These are phyloP conservation scores for Eurotiales sp. DNA, from an alignment of 2,329 filamentous ascomycete genomes.

Conservation along the genomic window DNA sequence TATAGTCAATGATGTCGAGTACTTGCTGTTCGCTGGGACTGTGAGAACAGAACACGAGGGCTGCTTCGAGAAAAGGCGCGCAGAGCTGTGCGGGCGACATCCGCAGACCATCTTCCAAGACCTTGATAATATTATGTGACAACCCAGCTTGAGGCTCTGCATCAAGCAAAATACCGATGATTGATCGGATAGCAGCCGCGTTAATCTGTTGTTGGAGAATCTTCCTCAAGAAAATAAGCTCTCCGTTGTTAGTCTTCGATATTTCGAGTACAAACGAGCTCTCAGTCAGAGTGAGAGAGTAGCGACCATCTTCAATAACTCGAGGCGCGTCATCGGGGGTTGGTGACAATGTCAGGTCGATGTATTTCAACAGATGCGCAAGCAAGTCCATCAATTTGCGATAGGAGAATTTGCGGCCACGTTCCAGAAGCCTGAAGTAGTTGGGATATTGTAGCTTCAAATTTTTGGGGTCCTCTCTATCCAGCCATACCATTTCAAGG, in stretches of 20 bases:
- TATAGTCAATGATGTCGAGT: slow-evolving; percentile 36
- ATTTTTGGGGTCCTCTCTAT: slow-evolving; percentile 47
- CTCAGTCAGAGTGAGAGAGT: slow-evolving; percentile 33
- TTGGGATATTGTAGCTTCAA: slow-evolving; percentile 52
- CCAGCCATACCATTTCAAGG: slow-evolving; percentile 60
- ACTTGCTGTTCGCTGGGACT: slow-evolving; percentile 36
- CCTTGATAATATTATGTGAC: slow-evolving; percentile 47
- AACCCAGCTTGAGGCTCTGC: slow-evolving; percentile 50
- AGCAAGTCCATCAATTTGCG: slow-evolving; percentile 42
- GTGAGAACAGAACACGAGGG: slow-evolving; percentile 50
- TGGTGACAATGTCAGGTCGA: slow-evolving; percentile 34
- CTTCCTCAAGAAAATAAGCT: slow-evolving; percentile 53
- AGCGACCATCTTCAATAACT: slow-evolving; percentile 25
- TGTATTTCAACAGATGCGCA: slow-evolving; percentile 32
- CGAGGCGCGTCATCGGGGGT: slow-evolving; percentile 25
- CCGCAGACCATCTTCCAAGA: slow-evolving; percentile 54
- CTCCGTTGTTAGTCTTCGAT: slow-evolving; percentile 29
- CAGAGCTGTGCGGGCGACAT: slow-evolving; percentile 47
- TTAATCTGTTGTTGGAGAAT: slow-evolving; percentile 62
- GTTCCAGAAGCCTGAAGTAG: slow-evolving; percentile 42
- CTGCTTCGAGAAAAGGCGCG: slow-evolving; percentile 57
- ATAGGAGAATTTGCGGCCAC: slow-evolving; percentile 45
- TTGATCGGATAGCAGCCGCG: slow-evolving; percentile 47
- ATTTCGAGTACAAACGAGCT: slow-evolving; percentile 30
- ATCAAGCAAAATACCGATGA: slow-evolving; percentile 57